A percentile compares a stretch with the other conserved stretches of the same genome.
Conservation (phyloP, 805 yeast genomes). For the Cyberlindnera samutprakarnensis region DNA sequence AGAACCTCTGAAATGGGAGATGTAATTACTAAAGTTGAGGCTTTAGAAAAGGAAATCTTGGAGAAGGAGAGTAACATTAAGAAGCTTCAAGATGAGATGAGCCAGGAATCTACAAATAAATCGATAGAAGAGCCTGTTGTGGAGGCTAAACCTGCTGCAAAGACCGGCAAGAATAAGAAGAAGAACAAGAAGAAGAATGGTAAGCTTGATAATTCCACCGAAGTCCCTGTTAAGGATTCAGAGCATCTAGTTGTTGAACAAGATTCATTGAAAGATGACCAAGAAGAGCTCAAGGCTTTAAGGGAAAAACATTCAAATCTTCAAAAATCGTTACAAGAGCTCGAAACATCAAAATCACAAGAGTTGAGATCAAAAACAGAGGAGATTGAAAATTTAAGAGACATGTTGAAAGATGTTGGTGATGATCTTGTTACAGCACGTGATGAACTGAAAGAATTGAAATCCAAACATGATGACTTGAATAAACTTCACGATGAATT, state of each 20-base stretch:
- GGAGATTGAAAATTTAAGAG: conserved; percentile 65
- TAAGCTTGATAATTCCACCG: conserved; percentile 1
- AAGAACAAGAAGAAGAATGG: conserved; percentile 15
- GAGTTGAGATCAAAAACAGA: conserved; percentile 38
- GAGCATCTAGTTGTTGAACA: conserved; percentile 12
- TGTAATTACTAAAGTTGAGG: conserved; percentile 1
- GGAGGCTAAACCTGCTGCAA: too few species aligned
- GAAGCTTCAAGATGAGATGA: too few species aligned
- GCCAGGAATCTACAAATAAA: too few species aligned
- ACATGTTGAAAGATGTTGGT: conserved; percentile 71
- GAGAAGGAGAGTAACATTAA: background rate
- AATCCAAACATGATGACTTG: conserved; percentile 7
- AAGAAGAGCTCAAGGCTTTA: background rate
- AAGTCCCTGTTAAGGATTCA: conserved; percentile 19
- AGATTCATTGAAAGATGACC: conserved; percentile 4
- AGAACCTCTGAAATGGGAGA: conserved; percentile 6
- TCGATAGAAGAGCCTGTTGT: too few species aligned
- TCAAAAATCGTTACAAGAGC: conserved; percentile 5
- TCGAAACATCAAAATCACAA: conserved; percentile 12
- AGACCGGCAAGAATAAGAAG: conserved; percentile 12
- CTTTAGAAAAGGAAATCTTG: background rate
- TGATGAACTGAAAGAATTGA: conserved; percentile 42
- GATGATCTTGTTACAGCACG: conserved; percentile 69
- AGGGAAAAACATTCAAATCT: conserved; percentile 1
- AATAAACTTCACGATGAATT: conserved; percentile 4